phyloP scores from a whole-genome alignment of 2,329 filamentous ascomycete genomes.

The Pyricularia pennisetigena region DNA sequence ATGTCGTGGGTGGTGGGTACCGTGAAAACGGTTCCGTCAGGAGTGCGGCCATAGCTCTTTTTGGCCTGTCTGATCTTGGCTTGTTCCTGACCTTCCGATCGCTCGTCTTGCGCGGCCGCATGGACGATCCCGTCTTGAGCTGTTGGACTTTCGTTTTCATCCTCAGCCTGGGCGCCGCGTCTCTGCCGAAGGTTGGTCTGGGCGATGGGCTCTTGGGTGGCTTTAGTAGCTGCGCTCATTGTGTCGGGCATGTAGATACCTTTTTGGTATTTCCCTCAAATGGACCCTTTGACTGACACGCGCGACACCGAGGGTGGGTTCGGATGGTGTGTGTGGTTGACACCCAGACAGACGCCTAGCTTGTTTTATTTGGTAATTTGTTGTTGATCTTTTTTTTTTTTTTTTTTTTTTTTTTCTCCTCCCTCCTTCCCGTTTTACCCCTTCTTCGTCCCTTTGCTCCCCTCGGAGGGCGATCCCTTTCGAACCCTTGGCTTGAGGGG shows the following conservation, averaged over 20 bases:
- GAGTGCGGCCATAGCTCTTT: constrained; percentile 86
- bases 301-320: background rate
- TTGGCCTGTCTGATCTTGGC: constrained; percentile 26
- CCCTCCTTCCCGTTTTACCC: no score
- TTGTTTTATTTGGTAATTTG: background rate
- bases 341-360: background rate
- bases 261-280: background rate
- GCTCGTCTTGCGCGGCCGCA: background rate
- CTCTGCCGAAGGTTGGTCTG: constrained; percentile 1
- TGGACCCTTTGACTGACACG: background rate
- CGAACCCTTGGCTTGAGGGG: background rate
- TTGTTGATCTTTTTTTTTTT: background rate
- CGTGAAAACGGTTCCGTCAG: constrained; percentile 86
- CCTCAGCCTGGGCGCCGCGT: background rate
- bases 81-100: background rate
- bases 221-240: background rate
- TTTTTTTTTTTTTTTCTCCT: background rate
- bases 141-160: background rate
- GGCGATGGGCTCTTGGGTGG: background rate
- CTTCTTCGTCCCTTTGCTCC: background rate
- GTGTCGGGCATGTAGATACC: background rate
- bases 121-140: background rate
- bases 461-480: background rate
- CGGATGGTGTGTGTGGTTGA: background rate
- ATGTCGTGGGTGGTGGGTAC: constrained; percentile 97